Conservation (phyloP, 345 rosid species). For the Limnanthes douglasii region DNA sequence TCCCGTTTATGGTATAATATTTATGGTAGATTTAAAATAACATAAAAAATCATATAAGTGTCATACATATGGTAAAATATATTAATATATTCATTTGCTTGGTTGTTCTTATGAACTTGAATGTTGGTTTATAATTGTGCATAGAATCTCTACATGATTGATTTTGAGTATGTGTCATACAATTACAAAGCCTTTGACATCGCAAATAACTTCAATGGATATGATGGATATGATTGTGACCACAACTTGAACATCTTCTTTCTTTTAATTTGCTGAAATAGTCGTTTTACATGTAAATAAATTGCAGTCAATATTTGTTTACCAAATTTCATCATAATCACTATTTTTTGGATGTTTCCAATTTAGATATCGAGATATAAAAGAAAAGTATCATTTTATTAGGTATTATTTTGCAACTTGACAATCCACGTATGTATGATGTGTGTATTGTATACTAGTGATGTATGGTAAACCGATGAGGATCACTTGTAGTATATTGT, state of each 20-base stretch:
- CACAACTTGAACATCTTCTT: constrained; percentile 47
- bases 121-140: constrained; percentile 10
- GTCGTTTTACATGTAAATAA: no score
- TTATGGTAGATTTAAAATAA: not conserved
- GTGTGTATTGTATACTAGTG: no score
- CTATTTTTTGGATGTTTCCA: no score
- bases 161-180: constrained; percentile 94
- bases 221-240: constrained; percentile 92
- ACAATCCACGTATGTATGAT: constrained; percentile 77
- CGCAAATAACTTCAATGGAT: constrained; percentile 93
- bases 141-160: constrained; percentile 83
- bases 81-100: not conserved
- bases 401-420: constrained; percentile 69
- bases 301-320: no score
- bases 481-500: no score
- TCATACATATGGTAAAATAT: not conserved
- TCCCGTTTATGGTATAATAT: not conserved
- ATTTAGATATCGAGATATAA: constrained; percentile 72
- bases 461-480: no score
- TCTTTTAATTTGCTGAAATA: constrained; percentile 8
- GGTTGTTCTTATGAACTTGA: constrained; percentile 7
- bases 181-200: constrained; percentile 87
- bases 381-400: constrained; percentile 71
- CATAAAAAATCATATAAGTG: not conserved
- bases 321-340: no score